phyloP scores from a whole-genome alignment of 768 basidiomycete genomes.

The Calocybe gangraenosa region DNA sequence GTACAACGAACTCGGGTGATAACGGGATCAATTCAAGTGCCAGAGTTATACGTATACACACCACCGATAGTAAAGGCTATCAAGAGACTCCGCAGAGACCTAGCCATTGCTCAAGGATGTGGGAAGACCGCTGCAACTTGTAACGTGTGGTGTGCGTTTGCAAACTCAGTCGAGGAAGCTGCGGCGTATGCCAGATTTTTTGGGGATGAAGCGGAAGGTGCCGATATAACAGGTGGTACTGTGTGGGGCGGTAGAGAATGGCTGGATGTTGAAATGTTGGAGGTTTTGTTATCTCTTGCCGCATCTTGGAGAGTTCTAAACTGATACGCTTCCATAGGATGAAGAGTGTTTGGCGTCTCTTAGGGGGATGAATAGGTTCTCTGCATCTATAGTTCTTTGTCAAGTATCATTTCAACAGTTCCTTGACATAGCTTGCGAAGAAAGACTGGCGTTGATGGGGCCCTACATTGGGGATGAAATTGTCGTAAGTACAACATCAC shows the following conservation, averaged over 20 bases:
- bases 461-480: slow-evolving; percentile 43
- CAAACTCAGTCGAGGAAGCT: slow-evolving; percentile 53
- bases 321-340: slow-evolving; percentile 34
- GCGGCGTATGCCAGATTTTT: slow-evolving; percentile 51
- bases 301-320: slow-evolving; percentile 1
- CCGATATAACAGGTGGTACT: slow-evolving; percentile 35
- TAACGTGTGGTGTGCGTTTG: slow-evolving; percentile 55
- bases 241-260: slow-evolving; percentile 62
- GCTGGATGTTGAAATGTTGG: slow-evolving; percentile 52
- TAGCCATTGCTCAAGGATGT: slow-evolving; percentile 60
- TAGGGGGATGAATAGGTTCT: slow-evolving; percentile 67
- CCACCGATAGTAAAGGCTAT: slow-evolving; percentile 67
- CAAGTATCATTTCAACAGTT: slow-evolving; percentile 52
- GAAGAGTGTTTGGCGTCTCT: slow-evolving; percentile 54
- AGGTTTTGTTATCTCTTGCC: slow-evolving; percentile 29
- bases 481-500: slow-evolving; percentile 41
- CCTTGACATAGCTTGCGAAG: slow-evolving; percentile 45
- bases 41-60: slow-evolving; percentile 48
- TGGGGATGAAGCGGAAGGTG: slow-evolving; percentile 52
- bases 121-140: slow-evolving; percentile 42
- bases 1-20: slow-evolving; percentile 1
- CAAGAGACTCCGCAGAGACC: slow-evolving; percentile 59
- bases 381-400: slow-evolving; percentile 59
- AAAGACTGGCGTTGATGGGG: slow-evolving; percentile 41
- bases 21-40: slow-evolving; percentile 3